phyloP scores from a whole-genome alignment of 768 basidiomycete species.

The Pulveroboletus sp. region DNA sequence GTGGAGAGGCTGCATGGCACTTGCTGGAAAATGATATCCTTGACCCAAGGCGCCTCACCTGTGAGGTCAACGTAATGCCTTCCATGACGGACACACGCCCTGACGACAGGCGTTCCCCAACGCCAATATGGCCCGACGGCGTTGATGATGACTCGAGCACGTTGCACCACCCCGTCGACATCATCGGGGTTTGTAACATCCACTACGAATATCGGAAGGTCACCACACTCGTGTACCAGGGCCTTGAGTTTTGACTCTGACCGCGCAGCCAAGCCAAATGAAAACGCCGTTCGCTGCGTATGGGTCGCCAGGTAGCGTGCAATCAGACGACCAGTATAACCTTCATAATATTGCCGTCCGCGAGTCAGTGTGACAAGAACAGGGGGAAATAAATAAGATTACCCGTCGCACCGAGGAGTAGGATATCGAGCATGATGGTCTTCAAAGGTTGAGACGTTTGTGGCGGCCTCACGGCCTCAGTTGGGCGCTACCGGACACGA shows the following conservation, averaged over 20 bases:
- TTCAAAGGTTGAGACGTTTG: slow-evolving; percentile 10
- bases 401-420: slow-evolving; percentile 70
- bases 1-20: slow-evolving; percentile 23
- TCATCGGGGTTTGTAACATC: slow-evolving; percentile 55
- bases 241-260: slow-evolving; percentile 57
- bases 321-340: slow-evolving; percentile 69
- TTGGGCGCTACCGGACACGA: slow-evolving; percentile 6
- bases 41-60: slow-evolving; percentile 67
- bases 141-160: slow-evolving; percentile 68
- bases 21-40: slow-evolving; percentile 55
- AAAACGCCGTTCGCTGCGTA: slow-evolving; percentile 55
- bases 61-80: slow-evolving; percentile 86
- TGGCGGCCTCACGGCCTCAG: slow-evolving; percentile 1
- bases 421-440: slow-evolving; percentile 47
- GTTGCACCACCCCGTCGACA: slow-evolving; percentile 54
- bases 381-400: slow-evolving; percentile 6
- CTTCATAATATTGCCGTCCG: slow-evolving; percentile 26
- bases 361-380: slow-evolving; percentile 4
- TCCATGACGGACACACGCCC: slow-evolving; percentile 68
- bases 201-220: slow-evolving; percentile 44
- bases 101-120: slow-evolving; percentile 74
- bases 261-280: slow-evolving; percentile 66
- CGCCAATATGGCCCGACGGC: slow-evolving; percentile 71
- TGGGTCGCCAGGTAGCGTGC: slow-evolving; percentile 64
- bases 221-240: slow-evolving; percentile 42